Evolutionary conservation across 331 rosid species (phyloP), one percentile per base, ranked within the genome.

Genomic region (Erythrophleum ivorense): DNA sequence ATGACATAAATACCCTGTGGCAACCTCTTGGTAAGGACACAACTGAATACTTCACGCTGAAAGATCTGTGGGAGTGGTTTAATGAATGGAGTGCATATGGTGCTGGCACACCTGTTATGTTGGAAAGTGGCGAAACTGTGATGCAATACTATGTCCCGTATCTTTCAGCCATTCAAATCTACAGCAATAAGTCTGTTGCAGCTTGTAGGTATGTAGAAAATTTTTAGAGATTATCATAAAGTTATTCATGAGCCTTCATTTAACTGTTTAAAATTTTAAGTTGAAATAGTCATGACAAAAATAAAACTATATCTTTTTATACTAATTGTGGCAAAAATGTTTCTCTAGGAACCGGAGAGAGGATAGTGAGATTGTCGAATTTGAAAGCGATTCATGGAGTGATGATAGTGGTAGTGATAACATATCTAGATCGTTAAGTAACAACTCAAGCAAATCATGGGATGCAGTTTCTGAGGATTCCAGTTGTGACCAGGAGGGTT

Each of bases 61-160:
- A 87, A 75, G 91, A 93, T 75, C 91, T 93, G 11, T 91, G 94
- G 91, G 88, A 91, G 19, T 88, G 92, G 80, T 93, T 84, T 57
- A 46, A 84, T 38, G 97, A 91, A 85, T 91, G 97, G 94, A 93
- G 97, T 74, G 97, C 98, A 3, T 91, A 82, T 75, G 98, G 98
- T 46, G 90, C 81, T 4, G 92, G 94, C 5, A 77, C 80, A 2
- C 86, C 92, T 3, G 79, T 93, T 79, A 85, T 53, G 54, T 33
- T 89, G 80, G 88, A 86, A 68, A 77, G 40, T 65, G 88, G 86
- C 3, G 93, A 85, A n/a, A 81, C 85, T 0, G 89, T 87, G 67
- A 77, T 65, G 45, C 97, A 91, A 53, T 93, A 84, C 86, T 89
- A 83, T 38, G 93, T 90, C 52, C 98, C 98, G 0, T 89, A 88